Conservation (phyloP, 2,329 filamentous ascomycete genomes). For the Didymella segeticola region DNA sequence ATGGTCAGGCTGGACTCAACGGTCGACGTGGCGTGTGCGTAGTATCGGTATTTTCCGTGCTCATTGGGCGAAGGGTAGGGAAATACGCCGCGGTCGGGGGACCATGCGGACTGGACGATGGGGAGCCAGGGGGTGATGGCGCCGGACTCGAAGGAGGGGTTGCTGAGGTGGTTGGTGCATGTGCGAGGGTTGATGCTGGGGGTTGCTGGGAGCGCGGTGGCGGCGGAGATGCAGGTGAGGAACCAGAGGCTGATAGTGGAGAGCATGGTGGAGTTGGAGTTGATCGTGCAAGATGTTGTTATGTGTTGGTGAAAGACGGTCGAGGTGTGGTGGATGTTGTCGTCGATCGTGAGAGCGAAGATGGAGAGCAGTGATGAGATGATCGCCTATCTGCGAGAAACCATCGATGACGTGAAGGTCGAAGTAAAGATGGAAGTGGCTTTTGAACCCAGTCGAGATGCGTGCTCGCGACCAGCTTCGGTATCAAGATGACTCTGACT, state of each 20-base stretch:
- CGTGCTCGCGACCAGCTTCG: too few species aligned
- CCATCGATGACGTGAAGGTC: too few species aligned
- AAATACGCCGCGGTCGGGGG: neutral
- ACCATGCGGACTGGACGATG: constrained; percentile 5
- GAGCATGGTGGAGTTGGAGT: neutral
- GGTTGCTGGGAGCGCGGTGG: neutral
- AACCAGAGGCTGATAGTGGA: neutral
- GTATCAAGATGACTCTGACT: too few species aligned
- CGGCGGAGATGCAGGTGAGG: neutral
- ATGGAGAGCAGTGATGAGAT: neutral
- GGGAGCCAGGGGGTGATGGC: constrained; percentile 5
- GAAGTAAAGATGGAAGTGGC: neutral
- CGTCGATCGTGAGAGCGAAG: neutral
- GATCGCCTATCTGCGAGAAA: too few species aligned
- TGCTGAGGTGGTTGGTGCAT: constrained; percentile 3
- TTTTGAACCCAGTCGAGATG: too few species aligned
- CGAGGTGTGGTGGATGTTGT: neutral
- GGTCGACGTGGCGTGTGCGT: constrained; percentile 2
- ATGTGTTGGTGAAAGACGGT: neutral
- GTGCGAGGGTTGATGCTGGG: neutral
- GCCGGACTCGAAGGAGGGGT: constrained; percentile 11
- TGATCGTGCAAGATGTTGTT: neutral
- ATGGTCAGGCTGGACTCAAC: constrained; percentile 1
- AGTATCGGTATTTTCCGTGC: neutral
- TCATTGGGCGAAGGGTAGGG: neutral